phyloP scores from a whole-genome alignment of 805 yeast genomes.

The Starmerella khaoyaiensis region DNA sequence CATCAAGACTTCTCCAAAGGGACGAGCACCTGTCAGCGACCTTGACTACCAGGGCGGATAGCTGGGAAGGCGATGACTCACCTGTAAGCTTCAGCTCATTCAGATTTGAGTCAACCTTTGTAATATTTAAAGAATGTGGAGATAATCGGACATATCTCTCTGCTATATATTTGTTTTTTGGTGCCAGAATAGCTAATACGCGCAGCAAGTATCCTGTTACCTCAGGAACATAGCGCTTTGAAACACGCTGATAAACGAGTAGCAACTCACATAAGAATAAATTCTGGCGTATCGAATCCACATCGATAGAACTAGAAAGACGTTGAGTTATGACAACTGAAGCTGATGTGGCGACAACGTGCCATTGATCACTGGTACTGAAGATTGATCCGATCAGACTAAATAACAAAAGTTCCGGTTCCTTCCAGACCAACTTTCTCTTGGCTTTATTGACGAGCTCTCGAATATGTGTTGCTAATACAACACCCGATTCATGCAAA shows the following conservation, averaged over 20 bases:
- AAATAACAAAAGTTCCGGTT: constrained; percentile 54
- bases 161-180: neutral
- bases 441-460: constrained; percentile 43
- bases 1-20: constrained; percentile 25
- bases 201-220: constrained; percentile 38
- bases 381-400: constrained; percentile 62
- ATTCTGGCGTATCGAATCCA: constrained; percentile 42
- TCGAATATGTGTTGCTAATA: constrained; percentile 51
- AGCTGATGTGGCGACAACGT: constrained; percentile 78
- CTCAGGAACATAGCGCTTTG: constrained; percentile 79
- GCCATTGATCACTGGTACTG: constrained; percentile 93
- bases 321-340: constrained; percentile 59
- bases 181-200: constrained; percentile 7
- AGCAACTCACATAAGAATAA: constrained; percentile 52
- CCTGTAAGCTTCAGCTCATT: too few species aligned
- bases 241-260: constrained; percentile 59
- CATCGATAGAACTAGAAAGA: constrained; percentile 40
- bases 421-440: constrained; percentile 28
- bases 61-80: constrained; percentile 4
- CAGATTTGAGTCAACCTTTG: too few species aligned
- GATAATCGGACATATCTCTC: constrained; percentile 10
- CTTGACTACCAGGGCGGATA: constrained; percentile 5
- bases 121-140: too few species aligned
- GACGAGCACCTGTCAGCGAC: constrained; percentile 17
- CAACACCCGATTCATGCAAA: constrained; percentile 40